Base-by-base conservation (phyloP, 2,329 filamentous ascomycete species). In the Chaetomium olivaceum region DNA sequence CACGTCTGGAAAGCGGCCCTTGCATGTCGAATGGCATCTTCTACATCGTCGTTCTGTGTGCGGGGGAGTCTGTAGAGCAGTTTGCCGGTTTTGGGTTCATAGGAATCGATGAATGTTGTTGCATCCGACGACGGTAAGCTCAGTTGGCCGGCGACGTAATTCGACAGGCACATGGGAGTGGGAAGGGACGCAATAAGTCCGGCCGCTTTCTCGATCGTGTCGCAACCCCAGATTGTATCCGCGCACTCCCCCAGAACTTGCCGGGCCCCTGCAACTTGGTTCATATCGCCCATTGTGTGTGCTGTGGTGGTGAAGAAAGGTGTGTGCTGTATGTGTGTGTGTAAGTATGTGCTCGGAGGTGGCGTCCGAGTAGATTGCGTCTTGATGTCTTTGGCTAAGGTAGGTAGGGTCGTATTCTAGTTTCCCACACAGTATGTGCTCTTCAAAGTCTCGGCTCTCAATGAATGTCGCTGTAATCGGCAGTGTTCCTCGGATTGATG, bases 81-180 rank as follows among this genome's bases (percentile, higher is more conserved):
- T 9, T 55, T 64, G 2, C 75, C 74, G 0, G 75, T 74, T 62
- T 76, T 75, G 11, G 75, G 75, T 55, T 76, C 70, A 23, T 71
- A 72, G 1, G 74, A 71, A 46, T 75, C 71, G 48, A 76, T 67
- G 27, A 68, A 69, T 14, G 68, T 23, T 14, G 54, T 64, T 54
- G 70, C 70, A 2, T 27, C 51, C 39, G 69, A 70, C 12, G 39
- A 33, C 14, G 57, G 63, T 50, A 50, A 68, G 43, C 50, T 51
- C 11, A 72, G 73, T 63, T 74, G 39, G 21, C 66, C 69, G 5
- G 52, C 52, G 4, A 71, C 62, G 39, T 64, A 70, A 46, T 69
- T 70, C 2, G 61, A 52, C 6, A 69, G 66, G 27, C 19, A 36
- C 12, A 68, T 39, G 3, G 63, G 64, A 1, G n/a, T 19, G 6